Evolutionary conservation across 1,284 basidiomycete genomes (phyloP), one percentile per base, ranked within the genome.

Genomic region (Boletus hoseneyae): DNA sequence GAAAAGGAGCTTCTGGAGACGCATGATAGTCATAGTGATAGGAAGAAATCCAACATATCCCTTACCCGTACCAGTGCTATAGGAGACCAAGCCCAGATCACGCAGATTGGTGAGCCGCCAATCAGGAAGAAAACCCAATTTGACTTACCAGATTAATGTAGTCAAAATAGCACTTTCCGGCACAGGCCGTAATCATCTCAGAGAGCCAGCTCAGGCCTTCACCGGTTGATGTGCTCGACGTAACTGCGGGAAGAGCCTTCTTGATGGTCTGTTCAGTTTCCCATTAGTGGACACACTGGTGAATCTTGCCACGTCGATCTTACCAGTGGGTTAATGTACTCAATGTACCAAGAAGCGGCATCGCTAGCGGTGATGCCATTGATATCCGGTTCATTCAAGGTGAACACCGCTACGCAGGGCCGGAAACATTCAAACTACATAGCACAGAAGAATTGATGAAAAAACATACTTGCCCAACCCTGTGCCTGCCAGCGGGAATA

Each of bases 271-370:
- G n/a, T 45, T 29, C 42, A 13, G 9, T 52, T 37, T 25, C 32
- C 4, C 3, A 7, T 62, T 4, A 56, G 45, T 5, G 9, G 15
- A 29, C 15, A 8, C 3, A 16, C 23, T 5, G 4, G 12, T 30
- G 5, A 8, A 21, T 34, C 33, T 15, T 10, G 18, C 12, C 6
- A 37, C 13, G 10, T 11, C 13, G 15, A 36, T 7, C 61, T 16
- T 58, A 68, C 62, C 57, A 71, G 30, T 15, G 69, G 68, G 45
- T 72, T 73, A 23, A 73, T 61, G 35, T 68, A 53, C 43, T 68
- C 3, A 5, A 59, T 66, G 37, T 71, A 73, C 70, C 71, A 71
- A 25, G 57, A 51, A 27, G 70, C 70, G 3, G 71, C 71, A 5
- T 58, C 27, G 30, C 42, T 48, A 12, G 70, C 57, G 13, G 32